Percentiles rank a stretch among this genome's conserved stretches.
Conservation (phyloP, 805 yeast species). For the Candida succiphila region DNA sequence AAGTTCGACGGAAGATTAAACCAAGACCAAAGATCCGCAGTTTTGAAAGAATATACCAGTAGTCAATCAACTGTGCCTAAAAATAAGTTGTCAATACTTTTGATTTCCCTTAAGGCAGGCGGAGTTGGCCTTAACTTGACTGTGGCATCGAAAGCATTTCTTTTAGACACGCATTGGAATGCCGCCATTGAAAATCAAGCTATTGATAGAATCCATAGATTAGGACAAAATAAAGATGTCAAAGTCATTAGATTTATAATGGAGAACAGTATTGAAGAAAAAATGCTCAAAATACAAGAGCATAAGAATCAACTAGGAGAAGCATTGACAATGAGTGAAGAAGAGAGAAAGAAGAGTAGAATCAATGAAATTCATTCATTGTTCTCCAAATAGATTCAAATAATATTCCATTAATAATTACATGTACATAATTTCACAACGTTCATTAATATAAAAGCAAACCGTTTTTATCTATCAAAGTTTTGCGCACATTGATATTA, state of each 20-base stretch:
- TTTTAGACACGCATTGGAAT: constrained; percentile 99
- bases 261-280: constrained; percentile 74
- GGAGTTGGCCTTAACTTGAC: constrained; percentile 90
- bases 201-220: constrained; percentile 81
- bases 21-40: constrained; percentile 51
- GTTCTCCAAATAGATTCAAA: constrained; percentile 27
- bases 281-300: constrained; percentile 83
- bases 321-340: constrained; percentile 66
- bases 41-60: constrained; percentile 44
- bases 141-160: constrained; percentile 71
- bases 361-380: constrained; percentile 65
- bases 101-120: constrained; percentile 81
- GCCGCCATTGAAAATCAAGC: constrained; percentile 89
- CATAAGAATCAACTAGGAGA: constrained; percentile 75
- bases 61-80: constrained; percentile 1
- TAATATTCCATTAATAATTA: background rate
- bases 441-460: background rate
- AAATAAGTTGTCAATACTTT: constrained; percentile 27
- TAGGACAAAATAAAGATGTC: constrained; percentile 73
- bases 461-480: background rate
- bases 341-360: constrained; percentile 58
- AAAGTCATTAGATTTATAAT: constrained; percentile 73
- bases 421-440: too few relatives aligned
- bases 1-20: constrained; percentile 80
- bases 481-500: constrained; percentile 7